Conservation (phyloP, 2,329 filamentous ascomycete species). For the Sclerotinia glacialis region DNA sequence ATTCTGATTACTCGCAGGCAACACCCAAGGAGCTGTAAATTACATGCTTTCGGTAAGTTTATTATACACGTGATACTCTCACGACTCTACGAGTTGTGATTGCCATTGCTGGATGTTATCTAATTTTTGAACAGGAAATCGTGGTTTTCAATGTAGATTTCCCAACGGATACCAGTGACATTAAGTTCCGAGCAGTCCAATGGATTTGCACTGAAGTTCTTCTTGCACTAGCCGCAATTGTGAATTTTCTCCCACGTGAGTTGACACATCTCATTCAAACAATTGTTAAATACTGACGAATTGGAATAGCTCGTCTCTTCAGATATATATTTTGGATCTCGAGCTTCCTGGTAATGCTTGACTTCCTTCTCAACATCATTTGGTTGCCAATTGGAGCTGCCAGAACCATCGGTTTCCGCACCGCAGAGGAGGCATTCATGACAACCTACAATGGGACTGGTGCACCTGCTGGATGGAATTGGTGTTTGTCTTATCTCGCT, state of each 20-base stretch:
- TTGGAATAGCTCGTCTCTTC: constrained; percentile 19
- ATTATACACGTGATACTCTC: constrained; percentile 11
- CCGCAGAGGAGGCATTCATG: constrained; percentile 24
- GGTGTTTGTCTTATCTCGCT: constrained; percentile 25
- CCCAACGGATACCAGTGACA: constrained; percentile 21
- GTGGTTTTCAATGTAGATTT: constrained; percentile 26
- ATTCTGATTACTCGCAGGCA: constrained; percentile 20
- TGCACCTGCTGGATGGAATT: constrained; percentile 24
- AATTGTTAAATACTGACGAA: background rate
- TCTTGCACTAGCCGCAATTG: constrained; percentile 23
- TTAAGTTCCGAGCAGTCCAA: constrained; percentile 25
- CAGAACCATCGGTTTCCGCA: constrained; percentile 24
- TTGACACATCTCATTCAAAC: background rate
- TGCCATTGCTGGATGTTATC: background rate
- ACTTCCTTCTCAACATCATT: constrained; percentile 26
- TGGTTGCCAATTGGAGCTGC: constrained; percentile 26
- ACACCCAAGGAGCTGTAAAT: constrained; percentile 26
- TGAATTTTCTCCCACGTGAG: constrained; percentile 26
- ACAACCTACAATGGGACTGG: constrained; percentile 27
- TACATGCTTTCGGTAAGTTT: constrained; percentile 25
- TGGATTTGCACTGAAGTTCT: constrained; percentile 26
- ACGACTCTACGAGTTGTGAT: background rate
- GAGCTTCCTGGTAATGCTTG: constrained; percentile 24
- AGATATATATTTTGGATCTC: constrained; percentile 26
- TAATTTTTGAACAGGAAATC: constrained; percentile 20